Base-by-base conservation (phyloP, 306 rosid species). In the Cicer bijugum region DNA sequence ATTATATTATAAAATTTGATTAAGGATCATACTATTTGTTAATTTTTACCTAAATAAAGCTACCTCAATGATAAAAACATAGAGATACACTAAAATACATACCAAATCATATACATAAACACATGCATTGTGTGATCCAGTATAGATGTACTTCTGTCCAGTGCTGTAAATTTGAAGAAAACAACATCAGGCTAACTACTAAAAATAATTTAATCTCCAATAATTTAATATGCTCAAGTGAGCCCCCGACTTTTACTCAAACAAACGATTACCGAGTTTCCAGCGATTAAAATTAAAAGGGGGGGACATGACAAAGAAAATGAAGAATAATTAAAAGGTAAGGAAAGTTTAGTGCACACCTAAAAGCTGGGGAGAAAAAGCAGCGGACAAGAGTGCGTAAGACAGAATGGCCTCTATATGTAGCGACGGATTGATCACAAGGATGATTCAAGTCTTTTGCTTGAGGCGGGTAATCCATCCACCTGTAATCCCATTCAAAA, bases 81-180 rank as follows among this genome's bases (percentile, higher is more conserved):
- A 52, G 61, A 63, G 12, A 60, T 12, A 52, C 44, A 9, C 53
- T 44, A 33, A 64, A 51, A 69, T 37, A 78, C 96, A 42, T 91
- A 91, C 98, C 98, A 94, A 80, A 69, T 94, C 98, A 72, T 91
- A 94, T 48, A 94, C 72, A 76, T 88, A 88, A 72, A 94, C 98
- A 79, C 87, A 86, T 12, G 92, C 85, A 52, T 91, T 71, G 79
- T 87, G 94, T 42, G 98, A 94, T 70, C 96, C 96, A 20, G 97
- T 94, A 80, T 91, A 94, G 83, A 94, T 94, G 89, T 91, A 94
- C 91, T 89, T 91, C 82, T 88, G 98, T 53, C 98, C 98, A 17
- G 97, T 94, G 91, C 97, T 94, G 97, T 89, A 83, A 82, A 75
- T 70, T 73, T 14, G 66, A 66, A 57, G 37, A 47, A 46, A 74